phyloP scores from a whole-genome alignment of 2,329 filamentous ascomycete genomes.

The Clarireedia monteithiana region DNA sequence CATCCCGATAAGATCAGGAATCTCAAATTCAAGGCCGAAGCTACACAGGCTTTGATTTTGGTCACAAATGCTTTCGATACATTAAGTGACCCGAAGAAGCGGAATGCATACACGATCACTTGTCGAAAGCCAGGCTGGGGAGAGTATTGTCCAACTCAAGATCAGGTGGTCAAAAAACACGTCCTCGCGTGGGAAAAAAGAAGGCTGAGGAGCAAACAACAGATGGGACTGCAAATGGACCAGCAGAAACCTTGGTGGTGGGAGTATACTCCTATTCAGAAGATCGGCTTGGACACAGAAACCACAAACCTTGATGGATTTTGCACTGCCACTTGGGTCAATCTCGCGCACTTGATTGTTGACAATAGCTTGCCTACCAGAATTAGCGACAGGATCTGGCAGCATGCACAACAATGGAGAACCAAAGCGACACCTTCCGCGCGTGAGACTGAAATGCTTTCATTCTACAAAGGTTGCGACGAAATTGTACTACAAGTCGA shows the following conservation, averaged over 20 bases:
- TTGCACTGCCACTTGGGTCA: constrained; percentile 6
- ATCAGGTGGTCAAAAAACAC: too few species aligned
- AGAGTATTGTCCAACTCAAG: too few species aligned
- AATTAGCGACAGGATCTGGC: constrained; percentile 2
- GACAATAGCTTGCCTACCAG: not conserved
- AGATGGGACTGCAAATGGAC: not conserved
- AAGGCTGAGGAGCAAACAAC: too few species aligned
- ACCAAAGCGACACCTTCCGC: not conserved
- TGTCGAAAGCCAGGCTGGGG: not conserved
- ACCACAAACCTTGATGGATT: not conserved
- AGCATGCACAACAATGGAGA: not conserved
- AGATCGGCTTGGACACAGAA: not conserved
- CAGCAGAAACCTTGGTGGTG: not conserved
- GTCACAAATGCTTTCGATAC: not conserved
- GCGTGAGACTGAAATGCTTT: not conserved
- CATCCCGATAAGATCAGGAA: not conserved
- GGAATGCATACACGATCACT: not conserved
- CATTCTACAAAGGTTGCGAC: not conserved
- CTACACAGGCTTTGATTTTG: not conserved
- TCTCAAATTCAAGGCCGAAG: not conserved
- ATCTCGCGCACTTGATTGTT: not conserved
- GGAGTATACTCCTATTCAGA: not conserved
- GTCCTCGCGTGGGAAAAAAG: too few species aligned
- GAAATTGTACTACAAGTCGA: not conserved
- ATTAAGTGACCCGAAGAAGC: not conserved